Evolutionary conservation across 1,139 yeast species (phyloP), one percentile per base, ranked within the genome.

Genomic region (Suhomyces coccinellae): DNA sequence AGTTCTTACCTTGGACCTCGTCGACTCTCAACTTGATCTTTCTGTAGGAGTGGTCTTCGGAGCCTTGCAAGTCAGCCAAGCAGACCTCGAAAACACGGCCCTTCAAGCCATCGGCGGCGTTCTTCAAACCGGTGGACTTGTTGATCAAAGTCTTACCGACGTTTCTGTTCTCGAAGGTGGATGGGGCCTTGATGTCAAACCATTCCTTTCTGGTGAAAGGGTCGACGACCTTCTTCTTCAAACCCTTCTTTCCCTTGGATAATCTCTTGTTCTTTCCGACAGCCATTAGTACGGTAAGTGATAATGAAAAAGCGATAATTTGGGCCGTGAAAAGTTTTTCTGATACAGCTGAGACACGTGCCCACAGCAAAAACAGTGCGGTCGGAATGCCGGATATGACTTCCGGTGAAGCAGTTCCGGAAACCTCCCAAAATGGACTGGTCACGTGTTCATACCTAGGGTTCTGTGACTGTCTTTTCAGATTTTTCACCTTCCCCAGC

Each of bases 181-280:
- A 67, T 54, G 79, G 79, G 50, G 79, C 79, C 67, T 74, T 73
- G 63, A 74, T 68, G 63, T 74, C 79, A 59, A 69, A 74, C 79
- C 79, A 74, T 50, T 74, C 79, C 64, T 74, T 74, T 65, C 71
- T 73, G 70, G 77, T 69, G 74, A 74, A 74, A 52, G 79, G 69
- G 64, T 74, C 79, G 47, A 73, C 77, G 54, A 70, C 75, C 75
- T 71, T 74, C 75, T 73, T 74, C 71, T 73, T 73, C 64, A 73
- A 69, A 43, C 79, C 79, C 61, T 74, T 74, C 69, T 73, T 74
- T 56, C 79, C 79, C 67, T 73, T 73, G 63, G 79, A 73, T 61
- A 74, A 71, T 73, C 79, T 74, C 72, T 74, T 74, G 66, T 74
- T 74, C 63, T 74, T 74, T 59, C 79, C 79, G 59, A 74, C 79